Base-by-base conservation (phyloP, 306 rosid genomes). In the Luffa aegyptiaca region DNA sequence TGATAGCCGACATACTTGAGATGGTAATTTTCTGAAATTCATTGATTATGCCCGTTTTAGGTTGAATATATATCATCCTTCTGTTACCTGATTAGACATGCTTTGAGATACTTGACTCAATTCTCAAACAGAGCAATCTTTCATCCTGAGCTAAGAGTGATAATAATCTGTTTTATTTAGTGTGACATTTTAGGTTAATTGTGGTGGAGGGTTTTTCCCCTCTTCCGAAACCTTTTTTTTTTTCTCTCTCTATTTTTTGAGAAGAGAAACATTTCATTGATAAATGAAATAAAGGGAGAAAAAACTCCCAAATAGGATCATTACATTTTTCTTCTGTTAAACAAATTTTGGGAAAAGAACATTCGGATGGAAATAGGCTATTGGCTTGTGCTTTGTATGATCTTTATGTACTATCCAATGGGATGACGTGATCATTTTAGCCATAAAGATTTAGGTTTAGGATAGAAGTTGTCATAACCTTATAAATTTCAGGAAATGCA, bases 1-100 rank as follows among this genome's bases (percentile, higher is more conserved):
- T 85, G 76, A 87, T 93, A 72, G 61, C 85, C 56, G 92, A 86
- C 85, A 84, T 95, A 86, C 79, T 85, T 76, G 97, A 91, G 87
- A 70, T 89, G 93, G 99, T 95, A 85, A 87, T 58, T 45, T 80
- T 41, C 52, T 21, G 76, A 37, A 58, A 58, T 79, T 16, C 12
- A 49, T 53, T 6, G 59, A 53, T 61, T 41, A 18, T 39, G n/a
- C 36, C 10, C 61, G 55, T 20, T 59, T 59, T 51, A 13, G 33
- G 35, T 74, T 49, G 21, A 20, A 49, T 2, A 13, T 51, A 26
- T 31, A 14, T 33, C 42, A 69, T 10, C 51, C 16, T 10, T 20
- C 9, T n/a, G 1, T 45, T n/a, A 26, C 42, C 6, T 26, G 57
- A 74, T 74, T 74, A 74, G 57, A 18, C 18, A 26, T 68, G 35